Conservation (phyloP, 768 basidiomycete genomes). For the Mycena floridula region DNA sequence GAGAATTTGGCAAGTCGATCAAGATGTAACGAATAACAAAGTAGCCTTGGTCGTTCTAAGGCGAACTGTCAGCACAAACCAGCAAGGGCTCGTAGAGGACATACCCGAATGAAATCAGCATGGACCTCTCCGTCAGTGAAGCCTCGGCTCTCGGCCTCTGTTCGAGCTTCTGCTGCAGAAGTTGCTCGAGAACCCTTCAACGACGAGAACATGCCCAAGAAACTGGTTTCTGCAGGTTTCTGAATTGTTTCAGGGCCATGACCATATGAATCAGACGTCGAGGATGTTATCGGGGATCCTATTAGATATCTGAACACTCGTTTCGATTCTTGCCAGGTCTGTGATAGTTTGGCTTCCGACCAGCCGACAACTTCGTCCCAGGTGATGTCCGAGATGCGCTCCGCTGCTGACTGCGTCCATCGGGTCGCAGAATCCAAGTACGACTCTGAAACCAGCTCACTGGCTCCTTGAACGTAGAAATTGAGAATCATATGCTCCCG, state of each 20-base stretch:
- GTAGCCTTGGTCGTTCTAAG: slow-evolving; percentile 68
- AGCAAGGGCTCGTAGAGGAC: slow-evolving; percentile 17
- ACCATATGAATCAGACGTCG: slow-evolving; percentile 21
- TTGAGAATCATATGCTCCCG: slow-evolving; percentile 81
- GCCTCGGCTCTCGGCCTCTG: slow-evolving; percentile 30
- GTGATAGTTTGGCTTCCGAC: slow-evolving; percentile 34
- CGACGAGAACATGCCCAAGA: slow-evolving; percentile 67
- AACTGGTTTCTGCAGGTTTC: slow-evolving; percentile 36
- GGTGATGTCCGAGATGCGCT: slow-evolving; percentile 43
- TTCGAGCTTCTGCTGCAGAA: slow-evolving; percentile 17
- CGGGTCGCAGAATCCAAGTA: slow-evolving; percentile 36
- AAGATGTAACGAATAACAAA: slow-evolving; percentile 75
- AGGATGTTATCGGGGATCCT: slow-evolving; percentile 45
- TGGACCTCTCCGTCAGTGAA: slow-evolving; percentile 80
- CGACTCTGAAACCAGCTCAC: slow-evolving; percentile 25
- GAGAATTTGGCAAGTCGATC: slow-evolving; percentile 72
- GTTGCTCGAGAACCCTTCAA: slow-evolving; percentile 36
- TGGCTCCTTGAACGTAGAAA: slow-evolving; percentile 67
- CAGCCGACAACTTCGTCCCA: slow-evolving; percentile 47
- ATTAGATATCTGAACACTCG: slow-evolving; percentile 67
- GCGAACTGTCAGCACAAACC: slow-evolving; percentile 7
- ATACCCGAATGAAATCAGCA: slow-evolving; percentile 68
- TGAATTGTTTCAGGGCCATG: slow-evolving; percentile 3
- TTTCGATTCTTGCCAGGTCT: slow-evolving; percentile 44
- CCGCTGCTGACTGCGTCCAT: slow-evolving; percentile 36